Percentiles rank a stretch among this genome's conserved stretches.
Evolutionary conservation across 768 basidiomycete species (phyloP).

Genomic region (Amanita muscaria): DNA sequence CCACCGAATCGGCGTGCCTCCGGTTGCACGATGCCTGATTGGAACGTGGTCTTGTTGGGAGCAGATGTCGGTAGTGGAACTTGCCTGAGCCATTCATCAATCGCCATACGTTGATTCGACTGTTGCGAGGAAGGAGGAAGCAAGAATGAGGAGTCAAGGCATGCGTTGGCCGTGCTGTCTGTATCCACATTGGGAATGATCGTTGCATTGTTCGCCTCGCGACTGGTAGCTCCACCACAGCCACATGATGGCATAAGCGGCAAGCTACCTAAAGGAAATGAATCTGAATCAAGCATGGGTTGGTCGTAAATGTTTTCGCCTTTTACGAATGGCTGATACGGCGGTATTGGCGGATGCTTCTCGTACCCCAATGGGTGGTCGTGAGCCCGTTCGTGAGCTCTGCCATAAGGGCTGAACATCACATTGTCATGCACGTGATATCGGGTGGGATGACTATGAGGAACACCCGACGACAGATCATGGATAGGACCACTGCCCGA

Average conservation of each 20-base stretch:
- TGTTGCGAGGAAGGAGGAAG: constrained; percentile 32
- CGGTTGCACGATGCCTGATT: neutral
- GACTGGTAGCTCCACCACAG: constrained; percentile 59
- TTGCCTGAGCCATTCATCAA: constrained; percentile 61
- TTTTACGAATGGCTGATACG: constrained; percentile 14
- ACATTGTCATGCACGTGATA: constrained; percentile 38
- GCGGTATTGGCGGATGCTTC: constrained; percentile 16
- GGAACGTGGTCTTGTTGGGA: neutral
- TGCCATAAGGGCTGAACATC: constrained; percentile 58
- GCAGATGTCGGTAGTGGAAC: constrained; percentile 21
- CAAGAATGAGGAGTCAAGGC: constrained; percentile 56
- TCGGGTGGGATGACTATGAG: constrained; percentile 32
- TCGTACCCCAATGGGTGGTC: constrained; percentile 18
- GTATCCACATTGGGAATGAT: constrained; percentile 28
- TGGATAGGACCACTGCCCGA: constrained; percentile 33
- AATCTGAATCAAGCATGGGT: constrained; percentile 24
- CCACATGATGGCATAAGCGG: constrained; percentile 41
- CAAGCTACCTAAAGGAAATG: neutral
- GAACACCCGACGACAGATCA: constrained; percentile 36
- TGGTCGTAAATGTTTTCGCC: constrained; percentile 20
- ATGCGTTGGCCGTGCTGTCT: constrained; percentile 32
- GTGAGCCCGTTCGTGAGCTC: constrained; percentile 45
- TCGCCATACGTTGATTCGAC: constrained; percentile 32
- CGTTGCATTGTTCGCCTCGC: constrained; percentile 33
- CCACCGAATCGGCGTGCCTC: neutral